A percentile compares a stretch with the other conserved stretches of the same genome.
phyloP scores from a whole-genome alignment of 345 rosid species.

The Aquilaria malaccensis region DNA sequence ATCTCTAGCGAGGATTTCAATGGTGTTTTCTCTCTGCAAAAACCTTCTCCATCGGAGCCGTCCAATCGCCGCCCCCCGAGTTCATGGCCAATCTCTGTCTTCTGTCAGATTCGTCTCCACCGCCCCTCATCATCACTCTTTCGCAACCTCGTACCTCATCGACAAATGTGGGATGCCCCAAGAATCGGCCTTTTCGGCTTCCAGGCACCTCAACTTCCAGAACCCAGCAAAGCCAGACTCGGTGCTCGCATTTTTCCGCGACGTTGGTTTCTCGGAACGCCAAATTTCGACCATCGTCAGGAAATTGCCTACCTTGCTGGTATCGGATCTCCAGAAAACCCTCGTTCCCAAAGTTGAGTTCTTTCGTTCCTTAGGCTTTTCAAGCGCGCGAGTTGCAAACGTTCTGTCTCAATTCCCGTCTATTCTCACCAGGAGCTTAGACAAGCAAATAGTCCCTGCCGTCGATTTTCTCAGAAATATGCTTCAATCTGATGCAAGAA shows the following conservation, averaged over 20 bases:
- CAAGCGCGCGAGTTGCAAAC: slow-evolving; percentile 12
- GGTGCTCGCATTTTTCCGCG: slow-evolving; percentile 14
- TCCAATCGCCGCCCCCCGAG: not conserved
- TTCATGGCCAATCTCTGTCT: not conserved
- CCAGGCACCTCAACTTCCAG: slow-evolving; percentile 11
- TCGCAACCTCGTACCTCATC: slow-evolving; percentile 29
- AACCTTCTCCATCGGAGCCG: slow-evolving; percentile 1
- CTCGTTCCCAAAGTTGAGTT: slow-evolving; percentile 34
- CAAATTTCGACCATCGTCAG: slow-evolving; percentile 17
- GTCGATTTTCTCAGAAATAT: slow-evolving; percentile 15
- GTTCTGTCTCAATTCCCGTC: not conserved
- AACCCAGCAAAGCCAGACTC: slow-evolving; percentile 15
- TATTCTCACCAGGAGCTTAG: slow-evolving; percentile 17
- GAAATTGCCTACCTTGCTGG: slow-evolving; percentile 9
- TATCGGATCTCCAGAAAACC: slow-evolving; percentile 3
- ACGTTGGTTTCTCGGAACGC: slow-evolving; percentile 23
- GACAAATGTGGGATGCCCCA: slow-evolving; percentile 27
- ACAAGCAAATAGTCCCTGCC: slow-evolving; percentile 20
- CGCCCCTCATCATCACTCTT: slow-evolving; percentile 2
- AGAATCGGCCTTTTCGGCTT: slow-evolving; percentile 14
- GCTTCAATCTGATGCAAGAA: slow-evolving; percentile 7
- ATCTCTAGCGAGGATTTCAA: too few relatives aligned
- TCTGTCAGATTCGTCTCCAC: slow-evolving; percentile 11
- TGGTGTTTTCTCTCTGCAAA: not conserved
- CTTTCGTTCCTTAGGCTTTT: slow-evolving; percentile 25